Evolutionary conservation across 1,284 basidiomycete species (phyloP).

Genomic region (Tilletia caries): DNA sequence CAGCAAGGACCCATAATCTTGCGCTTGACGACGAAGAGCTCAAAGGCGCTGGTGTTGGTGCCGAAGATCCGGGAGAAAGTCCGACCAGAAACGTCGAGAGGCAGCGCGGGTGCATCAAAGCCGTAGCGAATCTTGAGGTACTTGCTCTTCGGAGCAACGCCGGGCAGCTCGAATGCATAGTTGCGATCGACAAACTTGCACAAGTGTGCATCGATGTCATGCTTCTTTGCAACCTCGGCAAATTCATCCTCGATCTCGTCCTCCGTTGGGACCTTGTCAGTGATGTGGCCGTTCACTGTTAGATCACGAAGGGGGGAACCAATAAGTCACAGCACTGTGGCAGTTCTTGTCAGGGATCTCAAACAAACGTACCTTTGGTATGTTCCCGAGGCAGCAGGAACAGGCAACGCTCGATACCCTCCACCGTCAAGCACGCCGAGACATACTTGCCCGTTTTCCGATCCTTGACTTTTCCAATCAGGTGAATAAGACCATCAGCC

Average conservation of each 20-base stretch:
- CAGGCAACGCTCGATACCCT: slow-evolving; percentile 84
- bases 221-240: slow-evolving; percentile 70
- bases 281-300: slow-evolving; percentile 62
- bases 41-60: slow-evolving; percentile 88
- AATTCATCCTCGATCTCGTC: slow-evolving; percentile 81
- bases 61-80: slow-evolving; percentile 87
- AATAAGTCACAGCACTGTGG: not conserved
- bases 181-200: slow-evolving; percentile 73
- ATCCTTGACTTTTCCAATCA: slow-evolving; percentile 52
- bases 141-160: slow-evolving; percentile 74
- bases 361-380: not conserved
- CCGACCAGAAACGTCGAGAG: slow-evolving; percentile 69
- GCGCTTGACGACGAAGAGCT: slow-evolving; percentile 87
- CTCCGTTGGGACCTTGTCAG: slow-evolving; percentile 60
- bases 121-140: slow-evolving; percentile 72
- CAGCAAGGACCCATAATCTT: slow-evolving; percentile 99
- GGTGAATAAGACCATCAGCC: slow-evolving; percentile 46
- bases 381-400: slow-evolving; percentile 71
- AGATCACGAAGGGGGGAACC: slow-evolving; percentile 19
- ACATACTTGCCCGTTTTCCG: slow-evolving; percentile 62
- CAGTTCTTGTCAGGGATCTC: not conserved
- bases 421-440: slow-evolving; percentile 83
- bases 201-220: slow-evolving; percentile 71
- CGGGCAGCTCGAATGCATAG: slow-evolving; percentile 86
- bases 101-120: slow-evolving; percentile 55